Evolutionary conservation across 2,329 filamentous ascomycete genomes (phyloP), one percentile per base, ranked within the genome.

Genomic region (Phyllosticta ampelicida): DNA sequence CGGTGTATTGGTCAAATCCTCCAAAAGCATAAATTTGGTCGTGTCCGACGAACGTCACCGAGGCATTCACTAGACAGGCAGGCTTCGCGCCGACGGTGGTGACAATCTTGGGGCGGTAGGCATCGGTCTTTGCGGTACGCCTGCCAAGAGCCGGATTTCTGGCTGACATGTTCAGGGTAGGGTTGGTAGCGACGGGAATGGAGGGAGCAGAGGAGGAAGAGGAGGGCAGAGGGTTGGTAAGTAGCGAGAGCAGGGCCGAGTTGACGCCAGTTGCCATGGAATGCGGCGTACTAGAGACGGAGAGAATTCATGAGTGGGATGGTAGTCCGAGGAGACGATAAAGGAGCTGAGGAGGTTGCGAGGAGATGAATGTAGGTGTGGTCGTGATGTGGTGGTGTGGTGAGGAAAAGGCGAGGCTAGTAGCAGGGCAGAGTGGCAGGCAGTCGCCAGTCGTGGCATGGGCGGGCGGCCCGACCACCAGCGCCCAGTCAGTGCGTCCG

Each of bases 1-100:
- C 94, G 0, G 94, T 99, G 70, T 96, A 97, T 73, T 97, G 92
- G 70, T 99, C 94, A 68, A 99, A 99, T 18, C 94, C 94, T 50
- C 94, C 94, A 77, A 99, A 99, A 10, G 92, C 94, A 73, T 95
- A 97, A 66, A 99, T 97, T 73, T 94, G 86, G 71, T 97, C 94
- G 74, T 96, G 94, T 60, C 91, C 91, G 68, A 94, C 96, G 72
- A 96, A 96, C n/a, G 94, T 99, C 61, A 97, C 92, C 0, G 94
- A 97, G 55, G 94, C 94, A 77, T 99, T 99, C 64, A 99, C 92
- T 54, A 99, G 80, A 69, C 92, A 97, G 36, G 94, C 91, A 44
- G 94, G 94, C 64, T 91, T 84, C 73, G 78, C 76, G 59, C 77
- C 77, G 54, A 79, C 73, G 10, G 77, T 79, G 30, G 76, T 77